Evolutionary conservation across 495 filamentous ascomycete species (phyloP), one percentile per base, ranked within the genome.

Genomic region (Delitschia confertaspora): DNA sequence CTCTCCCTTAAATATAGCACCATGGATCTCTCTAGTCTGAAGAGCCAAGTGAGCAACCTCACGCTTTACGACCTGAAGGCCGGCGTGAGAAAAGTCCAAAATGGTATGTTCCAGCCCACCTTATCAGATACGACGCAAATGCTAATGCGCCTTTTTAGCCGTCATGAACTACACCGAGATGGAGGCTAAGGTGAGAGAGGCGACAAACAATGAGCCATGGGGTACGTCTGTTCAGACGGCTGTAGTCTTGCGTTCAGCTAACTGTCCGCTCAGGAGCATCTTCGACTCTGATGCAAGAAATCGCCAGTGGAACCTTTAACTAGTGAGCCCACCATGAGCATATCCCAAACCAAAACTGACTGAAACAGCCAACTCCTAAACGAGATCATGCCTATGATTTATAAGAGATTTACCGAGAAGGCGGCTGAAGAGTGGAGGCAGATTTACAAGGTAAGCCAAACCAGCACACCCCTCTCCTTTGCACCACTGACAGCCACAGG

Each of bases 151-250:
- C 31, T 26, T 38, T 51, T 41, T 58, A 95, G 89, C 88, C 50
- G 89, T 98, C 29, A 95, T 95, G 91, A 98, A 96, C 65, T 95
- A 89, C 64, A 98, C 91, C n/a, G 91, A 96, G 62, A 96, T 95
- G 89, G 91, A 99, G 67, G 70, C 88, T 41, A 99, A 96, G 84
- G 88, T 91, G 50, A 51, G 31, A 20, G 53, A 56, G 39, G 53
- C 53, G 9, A 45, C 50, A 41, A 55, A 38, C 33, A 46, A 49
- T 33, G 53, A 56, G 20, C 53, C 53, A 8, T 56, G 53, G 53
- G 53, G 53, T 55, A 32, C 6, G 47, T n/a, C n/a, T n/a, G n/a
- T n/a, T n/a, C n/a, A n/a, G n/a, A n/a, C n/a, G n/a, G n/a, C n/a
- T n/a, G n/a, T n/a, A n/a, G n/a, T n/a, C n/a, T n/a, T n/a, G n/a